These are phyloP conservation scores for Penicillium sp. DNA, from an alignment of 2,329 filamentous ascomycete genomes.

Conservation along the genomic window DNA sequence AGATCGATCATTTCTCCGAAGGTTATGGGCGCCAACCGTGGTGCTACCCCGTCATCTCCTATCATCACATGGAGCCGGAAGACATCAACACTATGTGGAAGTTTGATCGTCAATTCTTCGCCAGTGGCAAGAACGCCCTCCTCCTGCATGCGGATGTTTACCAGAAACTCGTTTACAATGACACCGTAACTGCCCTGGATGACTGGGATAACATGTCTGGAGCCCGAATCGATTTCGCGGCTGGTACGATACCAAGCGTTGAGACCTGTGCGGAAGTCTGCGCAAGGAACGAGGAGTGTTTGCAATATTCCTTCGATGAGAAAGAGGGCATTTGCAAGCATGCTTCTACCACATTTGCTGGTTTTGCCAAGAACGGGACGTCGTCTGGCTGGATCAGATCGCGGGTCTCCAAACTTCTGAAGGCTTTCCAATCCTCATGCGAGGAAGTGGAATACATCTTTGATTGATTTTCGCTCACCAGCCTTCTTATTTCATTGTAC, in stretches of 20 bases:
- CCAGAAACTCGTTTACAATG: conserved; percentile 22
- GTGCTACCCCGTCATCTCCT: conserved; percentile 52
- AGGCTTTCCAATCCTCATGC: conserved; percentile 26
- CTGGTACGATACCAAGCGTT: conserved; percentile 11
- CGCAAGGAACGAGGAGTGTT: conserved; percentile 22
- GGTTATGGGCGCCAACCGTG: conserved; percentile 43
- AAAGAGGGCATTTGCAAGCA: conserved; percentile 19
- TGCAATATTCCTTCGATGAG: conserved; percentile 29
- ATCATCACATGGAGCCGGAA: conserved; percentile 48
- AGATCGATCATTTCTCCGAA: conserved; percentile 42
- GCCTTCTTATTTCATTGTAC: conserved; percentile 10
- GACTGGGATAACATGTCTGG: conserved; percentile 30
- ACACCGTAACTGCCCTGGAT: conserved; percentile 9
- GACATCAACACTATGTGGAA: conserved; percentile 46
- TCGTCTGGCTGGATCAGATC: conserved; percentile 29
- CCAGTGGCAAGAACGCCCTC: conserved; percentile 49
- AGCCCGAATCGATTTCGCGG: conserved; percentile 18
- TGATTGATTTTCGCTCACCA: conserved; percentile 8
- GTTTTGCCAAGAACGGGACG: conserved; percentile 15
- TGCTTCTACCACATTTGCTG: conserved; percentile 22
- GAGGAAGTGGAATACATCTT: conserved; percentile 25
- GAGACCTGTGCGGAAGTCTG: conserved; percentile 28
- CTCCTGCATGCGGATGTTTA: conserved; percentile 32
- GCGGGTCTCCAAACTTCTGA: conserved; percentile 24
- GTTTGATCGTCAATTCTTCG: conserved; percentile 53